phyloP scores from a whole-genome alignment of 495 filamentous ascomycete species.

The Hapsidospora chrysogenum region DNA sequence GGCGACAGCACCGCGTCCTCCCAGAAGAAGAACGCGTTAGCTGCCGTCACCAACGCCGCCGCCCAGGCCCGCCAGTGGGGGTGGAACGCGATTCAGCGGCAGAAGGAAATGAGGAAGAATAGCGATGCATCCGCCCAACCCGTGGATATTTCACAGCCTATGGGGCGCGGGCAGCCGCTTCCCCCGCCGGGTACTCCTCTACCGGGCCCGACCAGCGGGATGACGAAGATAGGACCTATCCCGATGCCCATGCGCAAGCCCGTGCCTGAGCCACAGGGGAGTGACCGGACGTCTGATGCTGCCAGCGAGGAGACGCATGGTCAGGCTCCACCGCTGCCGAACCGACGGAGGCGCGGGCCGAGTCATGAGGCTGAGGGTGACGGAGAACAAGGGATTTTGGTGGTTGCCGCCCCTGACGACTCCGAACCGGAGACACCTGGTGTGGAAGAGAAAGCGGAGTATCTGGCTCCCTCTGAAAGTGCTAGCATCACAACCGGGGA shows the following conservation, averaged over 20 bases:
- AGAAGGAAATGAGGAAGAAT: constrained; percentile 21
- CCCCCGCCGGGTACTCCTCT: constrained; percentile 57
- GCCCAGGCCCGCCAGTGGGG: constrained; percentile 77
- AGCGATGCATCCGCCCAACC: constrained; percentile 7
- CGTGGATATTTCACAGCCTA: constrained; percentile 43
- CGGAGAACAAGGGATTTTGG: constrained; percentile 32
- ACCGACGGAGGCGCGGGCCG: neutral
- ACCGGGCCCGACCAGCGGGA: constrained; percentile 32
- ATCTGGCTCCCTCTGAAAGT: too few relatives aligned
- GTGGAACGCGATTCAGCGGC: constrained; percentile 49
- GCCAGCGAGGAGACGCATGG: too few relatives aligned
- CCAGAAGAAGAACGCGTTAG: constrained; percentile 27
- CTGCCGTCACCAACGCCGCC: constrained; percentile 54
- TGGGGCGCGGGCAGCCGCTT: constrained; percentile 57
- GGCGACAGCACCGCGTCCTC: constrained; percentile 2
- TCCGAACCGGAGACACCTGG: constrained; percentile 40
- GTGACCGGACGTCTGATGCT: too few relatives aligned
- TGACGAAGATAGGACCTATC: constrained; percentile 41
- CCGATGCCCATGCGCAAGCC: constrained; percentile 17
- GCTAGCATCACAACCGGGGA: too few relatives aligned
- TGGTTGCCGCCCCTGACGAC: constrained; percentile 39
- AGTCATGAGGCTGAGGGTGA: constrained; percentile 1
- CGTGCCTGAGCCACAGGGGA: too few relatives aligned
- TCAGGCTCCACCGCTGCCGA: too few relatives aligned
- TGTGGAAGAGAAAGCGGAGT: constrained; percentile 17